Conservation (phyloP, 768 basidiomycete species). For the Macrolepiota dolichaula region DNA sequence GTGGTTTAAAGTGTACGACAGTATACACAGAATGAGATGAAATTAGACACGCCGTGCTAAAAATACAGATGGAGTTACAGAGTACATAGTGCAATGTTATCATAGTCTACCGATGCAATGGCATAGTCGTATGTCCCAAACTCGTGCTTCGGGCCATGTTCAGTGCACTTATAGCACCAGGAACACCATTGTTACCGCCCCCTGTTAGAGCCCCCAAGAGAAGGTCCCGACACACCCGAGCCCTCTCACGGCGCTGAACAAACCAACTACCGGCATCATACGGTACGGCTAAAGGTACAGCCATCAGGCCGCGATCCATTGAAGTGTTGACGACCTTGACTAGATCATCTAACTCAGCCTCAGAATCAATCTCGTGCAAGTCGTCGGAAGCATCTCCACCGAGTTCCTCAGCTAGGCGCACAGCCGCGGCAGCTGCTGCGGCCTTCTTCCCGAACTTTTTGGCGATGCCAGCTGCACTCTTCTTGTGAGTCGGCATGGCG, state of each 20-base stretch:
- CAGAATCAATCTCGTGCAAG: conserved; percentile 78
- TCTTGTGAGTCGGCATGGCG: conserved; percentile 33
- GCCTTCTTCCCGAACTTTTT: conserved; percentile 71
- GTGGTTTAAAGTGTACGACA: background rate
- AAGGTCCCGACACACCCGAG: conserved; percentile 54
- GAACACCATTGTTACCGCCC: conserved; percentile 30
- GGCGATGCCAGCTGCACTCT: conserved; percentile 34
- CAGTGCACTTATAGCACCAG: conserved; percentile 27
- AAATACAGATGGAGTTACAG: conserved; percentile 3
- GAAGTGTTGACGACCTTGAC: conserved; percentile 58
- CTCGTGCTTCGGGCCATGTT: conserved; percentile 29
- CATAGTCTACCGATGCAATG: conserved; percentile 14
- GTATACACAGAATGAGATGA: background rate
- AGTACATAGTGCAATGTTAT: background rate
- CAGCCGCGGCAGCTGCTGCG: conserved; percentile 46
- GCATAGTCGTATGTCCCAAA: conserved; percentile 19
- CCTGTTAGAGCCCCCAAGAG: conserved; percentile 50
- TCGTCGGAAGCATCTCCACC: conserved; percentile 68
- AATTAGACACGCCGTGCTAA: conserved; percentile 8
- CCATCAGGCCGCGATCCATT: conserved; percentile 54
- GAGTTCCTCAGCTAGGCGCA: conserved; percentile 43
- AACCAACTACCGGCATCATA: conserved; percentile 80
- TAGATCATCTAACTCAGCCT: conserved; percentile 78
- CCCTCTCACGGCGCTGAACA: conserved; percentile 70
- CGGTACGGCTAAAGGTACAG: conserved; percentile 67